phyloP scores from a whole-genome alignment of 306 rosid species.

The Prunus padus region DNA sequence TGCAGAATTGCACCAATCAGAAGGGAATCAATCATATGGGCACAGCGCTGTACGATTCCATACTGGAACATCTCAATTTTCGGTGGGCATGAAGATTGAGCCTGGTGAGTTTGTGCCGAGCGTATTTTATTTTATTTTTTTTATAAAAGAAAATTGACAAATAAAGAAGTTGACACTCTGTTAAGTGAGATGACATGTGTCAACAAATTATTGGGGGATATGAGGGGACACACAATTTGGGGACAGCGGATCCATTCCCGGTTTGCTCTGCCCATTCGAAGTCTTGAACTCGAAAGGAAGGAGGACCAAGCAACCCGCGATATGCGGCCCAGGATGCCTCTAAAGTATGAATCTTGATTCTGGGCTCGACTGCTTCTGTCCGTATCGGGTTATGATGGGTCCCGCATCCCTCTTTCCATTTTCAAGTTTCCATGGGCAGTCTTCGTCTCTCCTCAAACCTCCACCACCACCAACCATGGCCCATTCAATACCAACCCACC shows the following conservation, averaged over 20 bases:
- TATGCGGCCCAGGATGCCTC: constrained; percentile 14
- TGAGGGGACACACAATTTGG: too few species aligned
- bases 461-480: constrained; percentile 20
- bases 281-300: not conserved
- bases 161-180: too few species aligned
- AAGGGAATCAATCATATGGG: constrained; percentile 7
- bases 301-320: constrained; percentile 2
- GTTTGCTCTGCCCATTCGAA: not conserved
- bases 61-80: constrained; percentile 14
- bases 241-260: too few species aligned
- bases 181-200: too few species aligned
- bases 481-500: constrained; percentile 9
- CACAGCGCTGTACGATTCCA: not conserved
- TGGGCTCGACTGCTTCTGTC: constrained; percentile 2
- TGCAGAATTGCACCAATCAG: not conserved
- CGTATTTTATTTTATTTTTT: too few species aligned
- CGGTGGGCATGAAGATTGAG: not conserved
- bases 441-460: not conserved
- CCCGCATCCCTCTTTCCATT: constrained; percentile 10
- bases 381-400: constrained; percentile 5
- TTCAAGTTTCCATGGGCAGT: not conserved
- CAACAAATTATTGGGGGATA: too few species aligned
- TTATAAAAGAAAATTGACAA: too few species aligned
- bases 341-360: constrained; percentile 7
- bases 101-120: not conserved